Percentiles rank a stretch among this genome's conserved stretches.
phyloP scores from a whole-genome alignment of 208 protist genomes.

The Willaertia magna region DNA sequence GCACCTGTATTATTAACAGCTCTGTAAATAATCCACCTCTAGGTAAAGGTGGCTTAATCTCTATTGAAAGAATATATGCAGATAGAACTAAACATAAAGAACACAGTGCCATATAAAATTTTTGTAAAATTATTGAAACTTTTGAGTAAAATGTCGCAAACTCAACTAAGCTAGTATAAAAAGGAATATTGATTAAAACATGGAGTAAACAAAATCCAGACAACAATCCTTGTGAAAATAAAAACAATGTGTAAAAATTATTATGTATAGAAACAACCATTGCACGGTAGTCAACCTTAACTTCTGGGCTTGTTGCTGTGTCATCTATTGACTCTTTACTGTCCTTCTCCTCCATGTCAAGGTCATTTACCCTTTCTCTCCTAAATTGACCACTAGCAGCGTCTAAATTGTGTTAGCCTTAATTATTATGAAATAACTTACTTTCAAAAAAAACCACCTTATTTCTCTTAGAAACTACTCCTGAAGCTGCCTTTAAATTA shows the following conservation, averaged over 20 bases:
- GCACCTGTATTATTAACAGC: neutral
- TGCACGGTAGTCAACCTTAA: no score
- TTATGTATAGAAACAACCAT: neutral
- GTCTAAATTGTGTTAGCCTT: neutral
- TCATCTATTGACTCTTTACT: neutral
- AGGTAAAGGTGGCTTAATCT: neutral
- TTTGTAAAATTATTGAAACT: neutral
- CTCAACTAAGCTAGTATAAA: neutral
- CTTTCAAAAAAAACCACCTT: neutral
- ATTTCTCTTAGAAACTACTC: neutral
- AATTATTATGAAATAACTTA: neutral
- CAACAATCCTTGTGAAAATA: neutral
- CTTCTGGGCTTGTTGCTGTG: no score
- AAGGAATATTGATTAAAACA: neutral
- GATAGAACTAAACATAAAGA: neutral
- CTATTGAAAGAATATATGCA: neutral
- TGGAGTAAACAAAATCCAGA: neutral
- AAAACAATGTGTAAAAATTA: neutral
- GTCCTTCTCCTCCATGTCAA: neutral
- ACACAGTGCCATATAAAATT: neutral
- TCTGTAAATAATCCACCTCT: neutral
- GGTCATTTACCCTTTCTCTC: neutral
- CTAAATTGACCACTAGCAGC: neutral
- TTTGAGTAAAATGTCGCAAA: neutral
- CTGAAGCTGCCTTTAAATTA: neutral